Percentiles rank a stretch among this genome's conserved stretches.
Evolutionary conservation across 225 moss, liverwort and hornwort genomes (phyloP).

Genomic region (Lunularia cruciata): DNA sequence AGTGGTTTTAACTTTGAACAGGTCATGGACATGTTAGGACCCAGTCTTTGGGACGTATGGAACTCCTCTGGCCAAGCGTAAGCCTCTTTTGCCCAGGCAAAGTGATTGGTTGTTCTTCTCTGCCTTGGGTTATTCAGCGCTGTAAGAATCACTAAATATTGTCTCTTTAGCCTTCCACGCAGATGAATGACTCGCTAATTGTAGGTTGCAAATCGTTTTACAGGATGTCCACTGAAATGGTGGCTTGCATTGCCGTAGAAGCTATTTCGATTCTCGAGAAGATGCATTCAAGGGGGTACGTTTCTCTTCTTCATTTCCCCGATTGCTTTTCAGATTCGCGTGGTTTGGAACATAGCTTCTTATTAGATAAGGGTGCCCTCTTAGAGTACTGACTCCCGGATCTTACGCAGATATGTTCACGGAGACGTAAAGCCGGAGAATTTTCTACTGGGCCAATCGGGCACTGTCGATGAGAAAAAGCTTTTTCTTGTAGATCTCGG

Average conservation of each 20-base stretch:
- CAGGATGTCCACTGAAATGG: slow-evolving; percentile 99
- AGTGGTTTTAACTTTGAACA: slow-evolving; percentile 24
- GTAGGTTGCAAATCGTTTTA: not conserved
- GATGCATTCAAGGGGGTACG: slow-evolving; percentile 90
- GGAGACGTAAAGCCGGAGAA: slow-evolving; percentile 99
- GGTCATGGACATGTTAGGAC: slow-evolving; percentile 99
- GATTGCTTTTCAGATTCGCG: too few relatives aligned
- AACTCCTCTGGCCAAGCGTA: slow-evolving; percentile 99
- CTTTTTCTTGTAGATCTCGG: slow-evolving; percentile 97
- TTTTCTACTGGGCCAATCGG: slow-evolving; percentile 89
- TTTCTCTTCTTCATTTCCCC: not conserved
- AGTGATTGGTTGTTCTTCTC: not conserved
- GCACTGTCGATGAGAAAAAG: slow-evolving; percentile 83
- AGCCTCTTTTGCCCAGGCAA: slow-evolving; percentile 5
- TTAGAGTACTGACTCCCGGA: not conserved
- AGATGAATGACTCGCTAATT: not conserved
- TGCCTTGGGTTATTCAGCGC: not conserved
- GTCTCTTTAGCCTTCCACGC: not conserved
- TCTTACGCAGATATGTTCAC: slow-evolving; percentile 74
- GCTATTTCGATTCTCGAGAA: slow-evolving; percentile 98
- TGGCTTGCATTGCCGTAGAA: slow-evolving; percentile 98
- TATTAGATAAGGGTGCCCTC: not conserved
- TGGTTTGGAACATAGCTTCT: not conserved
- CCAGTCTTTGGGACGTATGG: slow-evolving; percentile 99
- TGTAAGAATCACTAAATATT: not conserved